phyloP scores from a whole-genome alignment of 306 rosid species.

The Betula pendula region DNA sequence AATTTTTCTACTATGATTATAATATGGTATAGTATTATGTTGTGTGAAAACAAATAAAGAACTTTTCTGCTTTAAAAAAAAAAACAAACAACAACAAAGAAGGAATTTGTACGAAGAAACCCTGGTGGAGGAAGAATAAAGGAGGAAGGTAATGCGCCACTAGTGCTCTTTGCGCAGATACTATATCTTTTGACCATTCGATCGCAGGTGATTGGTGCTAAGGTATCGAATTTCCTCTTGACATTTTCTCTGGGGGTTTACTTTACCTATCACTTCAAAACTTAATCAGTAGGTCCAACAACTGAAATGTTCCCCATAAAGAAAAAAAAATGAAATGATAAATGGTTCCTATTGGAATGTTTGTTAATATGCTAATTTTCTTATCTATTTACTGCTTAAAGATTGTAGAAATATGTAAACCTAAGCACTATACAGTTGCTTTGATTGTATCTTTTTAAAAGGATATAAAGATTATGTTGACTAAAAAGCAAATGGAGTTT shows the following conservation, averaged over 20 bases:
- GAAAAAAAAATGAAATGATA: no score
- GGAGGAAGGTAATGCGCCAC: conserved; percentile 25
- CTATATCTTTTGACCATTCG: conserved; percentile 9
- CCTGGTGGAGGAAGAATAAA: conserved; percentile 39
- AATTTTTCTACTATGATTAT: background rate
- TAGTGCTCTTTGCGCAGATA: background rate
- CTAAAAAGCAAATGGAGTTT: no score
- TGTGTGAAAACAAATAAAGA: background rate
- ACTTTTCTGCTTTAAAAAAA: background rate
- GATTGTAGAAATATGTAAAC: no score
- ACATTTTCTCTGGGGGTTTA: background rate
- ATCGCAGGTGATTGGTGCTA: conserved; percentile 6
- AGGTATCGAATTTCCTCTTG: conserved; percentile 5
- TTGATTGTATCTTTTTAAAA: no score
- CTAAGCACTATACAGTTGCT: no score
- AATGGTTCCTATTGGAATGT: no score
- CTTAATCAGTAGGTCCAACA: no score
- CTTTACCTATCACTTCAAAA: no score
- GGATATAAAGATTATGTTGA: no score
- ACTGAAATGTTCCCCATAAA: no score
- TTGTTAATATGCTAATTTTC: no score
- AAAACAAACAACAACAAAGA: background rate
- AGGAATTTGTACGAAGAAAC: conserved; percentile 3
- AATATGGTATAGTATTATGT: background rate
- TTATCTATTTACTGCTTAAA: no score